Evolutionary conservation across 129 eudicot species (phyloP).

Genomic region (Dittrichia graveolens): DNA sequence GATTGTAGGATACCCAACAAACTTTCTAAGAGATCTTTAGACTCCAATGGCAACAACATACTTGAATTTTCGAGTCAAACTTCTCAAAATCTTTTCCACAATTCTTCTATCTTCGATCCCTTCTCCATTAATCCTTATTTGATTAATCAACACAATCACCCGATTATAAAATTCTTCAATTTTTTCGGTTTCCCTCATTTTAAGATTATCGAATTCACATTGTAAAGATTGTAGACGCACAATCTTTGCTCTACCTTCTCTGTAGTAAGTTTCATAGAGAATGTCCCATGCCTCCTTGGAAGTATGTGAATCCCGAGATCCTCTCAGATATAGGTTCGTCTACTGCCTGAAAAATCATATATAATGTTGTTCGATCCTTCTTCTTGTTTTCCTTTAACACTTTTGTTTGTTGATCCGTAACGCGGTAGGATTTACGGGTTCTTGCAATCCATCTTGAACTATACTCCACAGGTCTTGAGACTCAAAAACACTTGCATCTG

Average conservation of each 20-base stretch:
- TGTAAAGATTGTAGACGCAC: not conserved
- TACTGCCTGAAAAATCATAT: not conserved
- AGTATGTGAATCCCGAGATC: not conserved
- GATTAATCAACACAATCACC: not conserved
- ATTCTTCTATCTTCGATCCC: not conserved
- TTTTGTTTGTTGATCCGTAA: not conserved
- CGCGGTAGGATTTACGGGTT: no score
- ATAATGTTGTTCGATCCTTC: not conserved
- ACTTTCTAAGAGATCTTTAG: slow-evolving; percentile 6
- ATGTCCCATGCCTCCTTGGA: slow-evolving; percentile 1
- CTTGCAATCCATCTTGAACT: not conserved
- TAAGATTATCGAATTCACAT: not conserved
- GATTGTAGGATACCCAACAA: slow-evolving; percentile 24
- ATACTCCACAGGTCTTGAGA: slow-evolving; percentile 23
- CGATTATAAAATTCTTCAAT: not conserved
- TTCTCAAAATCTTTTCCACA: not conserved
- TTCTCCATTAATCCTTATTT: slow-evolving; percentile 17
- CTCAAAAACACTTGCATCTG: slow-evolving; percentile 10
- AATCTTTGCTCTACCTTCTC: not conserved
- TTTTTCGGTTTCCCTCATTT: no score
- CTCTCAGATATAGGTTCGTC: not conserved
- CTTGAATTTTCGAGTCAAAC: slow-evolving; percentile 9
- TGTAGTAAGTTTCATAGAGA: not conserved
- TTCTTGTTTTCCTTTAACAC: not conserved
- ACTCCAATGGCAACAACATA: slow-evolving; percentile 18